A percentile compares a stretch with the other conserved stretches of the same genome.
These are phyloP conservation scores for Madurella mycetomatis DNA, from an alignment of 2,329 filamentous ascomycete genomes.

Conservation along the genomic window DNA sequence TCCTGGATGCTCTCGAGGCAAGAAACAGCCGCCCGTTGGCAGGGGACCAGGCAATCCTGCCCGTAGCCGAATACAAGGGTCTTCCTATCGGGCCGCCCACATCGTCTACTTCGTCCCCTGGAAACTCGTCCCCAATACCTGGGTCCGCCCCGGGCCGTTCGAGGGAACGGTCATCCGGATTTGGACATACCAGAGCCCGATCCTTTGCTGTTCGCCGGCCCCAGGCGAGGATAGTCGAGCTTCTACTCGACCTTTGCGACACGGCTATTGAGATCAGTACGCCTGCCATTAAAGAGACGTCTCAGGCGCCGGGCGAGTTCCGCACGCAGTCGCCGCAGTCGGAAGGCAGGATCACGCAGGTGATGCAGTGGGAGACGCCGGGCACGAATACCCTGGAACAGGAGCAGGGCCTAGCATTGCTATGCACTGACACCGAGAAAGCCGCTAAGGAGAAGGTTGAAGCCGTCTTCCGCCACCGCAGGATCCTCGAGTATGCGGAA, in stretches of 20 bases:
- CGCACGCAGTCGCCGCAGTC: conserved; percentile 94
- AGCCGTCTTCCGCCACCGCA: conserved; percentile 82
- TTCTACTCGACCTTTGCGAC: conserved; percentile 91
- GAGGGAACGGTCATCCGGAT: conserved; percentile 63
- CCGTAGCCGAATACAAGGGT: conserved; percentile 80
- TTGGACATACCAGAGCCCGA: conserved; percentile 74
- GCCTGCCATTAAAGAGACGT: conserved; percentile 82
- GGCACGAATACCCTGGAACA: conserved; percentile 88
- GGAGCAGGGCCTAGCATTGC: conserved; percentile 78
- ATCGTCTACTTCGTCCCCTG: conserved; percentile 66
- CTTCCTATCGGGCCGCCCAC: conserved; percentile 74
- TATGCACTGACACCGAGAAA: conserved; percentile 88
- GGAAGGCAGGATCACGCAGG: conserved; percentile 89
- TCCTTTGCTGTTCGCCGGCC: conserved; percentile 91
- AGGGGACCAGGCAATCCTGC: conserved; percentile 48
- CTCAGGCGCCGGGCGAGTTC: conserved; percentile 67
- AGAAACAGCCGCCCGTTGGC: conserved; percentile 61
- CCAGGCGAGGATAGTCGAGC: conserved; percentile 86
- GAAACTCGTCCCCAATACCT: conserved; percentile 40
- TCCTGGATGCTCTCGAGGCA: conserved; percentile 85
- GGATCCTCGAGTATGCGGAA: conserved; percentile 93
- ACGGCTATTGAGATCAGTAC: conserved; percentile 93
- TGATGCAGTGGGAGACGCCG: conserved; percentile 94
- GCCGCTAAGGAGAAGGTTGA: conserved; percentile 86
- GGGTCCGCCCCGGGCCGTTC: conserved; percentile 66